Conservation (phyloP, 2,329 filamentous ascomycete species). For the Ophiocordyceps robertsii region DNA sequence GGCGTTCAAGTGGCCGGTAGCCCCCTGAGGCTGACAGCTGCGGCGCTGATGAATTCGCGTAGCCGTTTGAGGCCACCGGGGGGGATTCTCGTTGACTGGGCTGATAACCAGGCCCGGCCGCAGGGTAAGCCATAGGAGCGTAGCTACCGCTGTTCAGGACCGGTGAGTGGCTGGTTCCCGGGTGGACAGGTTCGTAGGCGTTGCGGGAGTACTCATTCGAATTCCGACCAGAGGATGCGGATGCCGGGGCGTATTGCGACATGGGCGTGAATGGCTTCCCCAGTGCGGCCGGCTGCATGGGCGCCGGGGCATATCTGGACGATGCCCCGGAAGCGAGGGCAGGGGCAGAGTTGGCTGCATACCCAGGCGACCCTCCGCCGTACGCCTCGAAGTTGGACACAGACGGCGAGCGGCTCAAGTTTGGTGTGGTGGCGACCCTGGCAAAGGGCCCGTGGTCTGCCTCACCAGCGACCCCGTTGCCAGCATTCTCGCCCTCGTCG, state of each 20-base stretch:
- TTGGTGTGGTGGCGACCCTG: conserved; percentile 61
- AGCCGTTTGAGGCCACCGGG: neutral
- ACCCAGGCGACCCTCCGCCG: conserved; percentile 32
- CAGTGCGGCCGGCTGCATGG: conserved; percentile 5
- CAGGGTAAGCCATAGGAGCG: conserved; percentile 5
- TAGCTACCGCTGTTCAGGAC: conserved; percentile 7
- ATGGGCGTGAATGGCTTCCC: conserved; percentile 19
- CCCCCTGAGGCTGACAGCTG: conserved; percentile 5
- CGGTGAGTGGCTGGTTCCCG: conserved; percentile 5
- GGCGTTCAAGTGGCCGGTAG: conserved; percentile 16
- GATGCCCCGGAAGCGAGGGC: conserved; percentile 19
- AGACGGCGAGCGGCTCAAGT: conserved; percentile 61
- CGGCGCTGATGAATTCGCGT: neutral
- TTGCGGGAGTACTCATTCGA: conserved; percentile 17
- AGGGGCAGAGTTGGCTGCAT: conserved; percentile 15
- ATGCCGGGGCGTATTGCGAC: conserved; percentile 36
- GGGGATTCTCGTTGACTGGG: conserved; percentile 3
- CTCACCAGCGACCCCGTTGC: conserved; percentile 45
- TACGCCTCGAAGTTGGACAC: conserved; percentile 62
- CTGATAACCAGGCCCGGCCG: conserved; percentile 12
- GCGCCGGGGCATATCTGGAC: conserved; percentile 24
- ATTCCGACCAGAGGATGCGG: conserved; percentile 13
- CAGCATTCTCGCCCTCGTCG: conserved; percentile 73
- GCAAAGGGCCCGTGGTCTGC: conserved; percentile 67
- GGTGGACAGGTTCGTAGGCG: conserved; percentile 22